A percentile compares a stretch with the other conserved stretches of the same genome.
These are phyloP conservation scores for Gossypium bickii DNA, from an alignment of 345 rosid species.

Conservation along the genomic window DNA sequence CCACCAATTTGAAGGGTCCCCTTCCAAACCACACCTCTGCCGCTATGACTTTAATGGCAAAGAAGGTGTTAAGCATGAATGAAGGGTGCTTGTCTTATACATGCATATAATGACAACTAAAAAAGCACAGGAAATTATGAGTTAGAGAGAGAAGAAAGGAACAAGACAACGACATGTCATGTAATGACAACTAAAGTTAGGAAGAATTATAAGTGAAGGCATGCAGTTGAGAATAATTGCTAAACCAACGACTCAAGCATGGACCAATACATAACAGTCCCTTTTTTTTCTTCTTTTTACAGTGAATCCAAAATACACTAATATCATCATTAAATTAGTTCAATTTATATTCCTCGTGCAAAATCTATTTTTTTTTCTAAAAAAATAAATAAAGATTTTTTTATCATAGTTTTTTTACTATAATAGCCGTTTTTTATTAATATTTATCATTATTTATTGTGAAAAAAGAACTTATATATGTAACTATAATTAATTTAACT, in stretches of 20 bases:
- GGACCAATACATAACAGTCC: not conserved
- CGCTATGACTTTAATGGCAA: slow-evolving; percentile 39
- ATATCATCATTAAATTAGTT: no score
- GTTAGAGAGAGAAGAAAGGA: not conserved
- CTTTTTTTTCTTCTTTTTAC: not conserved
- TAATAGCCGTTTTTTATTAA: no score
- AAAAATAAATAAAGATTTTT: no score
- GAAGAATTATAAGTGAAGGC: slow-evolving; percentile 1
- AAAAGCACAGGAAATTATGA: not conserved
- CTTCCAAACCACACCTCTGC: not conserved
- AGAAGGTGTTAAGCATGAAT: slow-evolving; percentile 28
- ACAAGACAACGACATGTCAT: not conserved
- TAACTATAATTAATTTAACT: no score
- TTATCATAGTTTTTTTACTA: no score
- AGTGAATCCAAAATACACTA: no score
- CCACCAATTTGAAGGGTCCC: not conserved
- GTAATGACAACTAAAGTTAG: not conserved
- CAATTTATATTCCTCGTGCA: no score
- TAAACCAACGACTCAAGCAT: not conserved
- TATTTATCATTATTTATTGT: no score
- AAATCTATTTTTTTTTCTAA: no score
- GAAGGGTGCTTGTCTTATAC: slow-evolving; percentile 23
- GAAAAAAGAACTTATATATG: no score
- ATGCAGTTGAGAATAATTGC: not conserved
- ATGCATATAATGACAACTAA: no score